A percentile compares a stretch with the other conserved stretches of the same genome.
phyloP scores from a whole-genome alignment of 192 early-diverging fungal species.

The Coemansia umbellata region DNA sequence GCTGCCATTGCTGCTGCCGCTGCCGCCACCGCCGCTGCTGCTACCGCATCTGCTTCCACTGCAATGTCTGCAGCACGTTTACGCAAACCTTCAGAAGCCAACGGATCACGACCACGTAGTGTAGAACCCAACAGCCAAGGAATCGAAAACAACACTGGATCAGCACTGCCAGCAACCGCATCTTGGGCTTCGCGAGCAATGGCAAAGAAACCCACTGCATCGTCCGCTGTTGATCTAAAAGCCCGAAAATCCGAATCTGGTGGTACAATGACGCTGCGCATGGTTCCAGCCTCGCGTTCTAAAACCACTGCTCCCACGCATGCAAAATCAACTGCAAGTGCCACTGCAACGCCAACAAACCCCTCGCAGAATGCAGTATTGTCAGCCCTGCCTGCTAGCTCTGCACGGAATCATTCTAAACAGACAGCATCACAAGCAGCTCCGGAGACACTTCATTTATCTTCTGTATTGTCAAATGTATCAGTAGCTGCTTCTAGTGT shows the following conservation, averaged over 20 bases:
- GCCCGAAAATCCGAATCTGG: slow-evolving; percentile 17
- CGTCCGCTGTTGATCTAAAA: slow-evolving; percentile 2
- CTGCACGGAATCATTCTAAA: not conserved
- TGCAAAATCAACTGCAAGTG: not conserved
- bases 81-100: slow-evolving; percentile 25
- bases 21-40: not conserved
- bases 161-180: slow-evolving; percentile 46
- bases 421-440: no score
- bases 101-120: slow-evolving; percentile 21
- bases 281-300: slow-evolving; percentile 30
- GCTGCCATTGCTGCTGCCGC: slow-evolving; percentile 1
- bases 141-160: slow-evolving; percentile 12
- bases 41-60: slow-evolving; percentile 3
- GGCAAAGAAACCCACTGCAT: slow-evolving; percentile 29
- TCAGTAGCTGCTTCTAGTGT: not conserved
- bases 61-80: slow-evolving; percentile 20
- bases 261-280: slow-evolving; percentile 45
- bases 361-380: not conserved
- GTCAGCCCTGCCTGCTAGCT: not conserved
- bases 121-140: slow-evolving; percentile 23
- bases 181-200: slow-evolving; percentile 46
- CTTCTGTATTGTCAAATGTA: not conserved
- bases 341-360: not conserved
- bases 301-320: slow-evolving; percentile 14
- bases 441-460: no score